These are phyloP conservation scores for Mycotypha africana DNA, from an alignment of 371 early-diverging fungal genomes.

Conservation along the genomic window DNA sequence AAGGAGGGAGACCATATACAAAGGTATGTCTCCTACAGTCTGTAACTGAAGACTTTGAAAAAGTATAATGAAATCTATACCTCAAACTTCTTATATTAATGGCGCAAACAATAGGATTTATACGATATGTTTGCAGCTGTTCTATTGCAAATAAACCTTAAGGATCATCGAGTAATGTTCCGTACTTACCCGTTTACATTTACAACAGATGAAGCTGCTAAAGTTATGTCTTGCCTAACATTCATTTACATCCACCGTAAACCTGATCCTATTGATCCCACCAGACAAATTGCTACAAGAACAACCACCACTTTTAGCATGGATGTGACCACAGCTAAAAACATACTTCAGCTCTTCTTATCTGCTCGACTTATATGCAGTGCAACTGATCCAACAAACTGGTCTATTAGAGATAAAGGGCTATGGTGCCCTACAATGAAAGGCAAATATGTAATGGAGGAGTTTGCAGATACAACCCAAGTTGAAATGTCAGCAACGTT, in stretches of 20 bases:
- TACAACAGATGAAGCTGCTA: constrained; percentile 54
- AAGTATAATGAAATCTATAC: too few relatives aligned
- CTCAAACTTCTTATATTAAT: too few relatives aligned
- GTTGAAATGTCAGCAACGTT: constrained; percentile 20
- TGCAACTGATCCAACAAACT: constrained; percentile 42
- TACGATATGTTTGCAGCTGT: constrained; percentile 43
- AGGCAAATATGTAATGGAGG: constrained; percentile 51
- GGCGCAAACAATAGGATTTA: constrained; percentile 32
- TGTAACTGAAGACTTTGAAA: too few relatives aligned
- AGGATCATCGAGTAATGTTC: constrained; percentile 44
- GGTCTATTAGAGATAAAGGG: constrained; percentile 43
- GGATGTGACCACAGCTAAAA: constrained; percentile 50
- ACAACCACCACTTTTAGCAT: constrained; percentile 53
- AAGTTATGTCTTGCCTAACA: constrained; percentile 42
- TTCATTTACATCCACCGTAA: constrained; percentile 49
- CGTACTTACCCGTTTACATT: constrained; percentile 51
- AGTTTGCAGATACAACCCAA: constrained; percentile 35
- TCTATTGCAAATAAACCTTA: constrained; percentile 30
- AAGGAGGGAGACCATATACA: constrained; percentile 24
- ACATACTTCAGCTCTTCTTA: constrained; percentile 54
- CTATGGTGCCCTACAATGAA: constrained; percentile 54
- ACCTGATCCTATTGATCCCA: constrained; percentile 47
- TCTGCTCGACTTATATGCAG: constrained; percentile 46
- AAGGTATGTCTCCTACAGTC: too few relatives aligned
- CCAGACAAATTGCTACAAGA: constrained; percentile 29